Conservation (phyloP, 2,329 filamentous ascomycete genomes). For the Chaetomiaceae sp. region DNA sequence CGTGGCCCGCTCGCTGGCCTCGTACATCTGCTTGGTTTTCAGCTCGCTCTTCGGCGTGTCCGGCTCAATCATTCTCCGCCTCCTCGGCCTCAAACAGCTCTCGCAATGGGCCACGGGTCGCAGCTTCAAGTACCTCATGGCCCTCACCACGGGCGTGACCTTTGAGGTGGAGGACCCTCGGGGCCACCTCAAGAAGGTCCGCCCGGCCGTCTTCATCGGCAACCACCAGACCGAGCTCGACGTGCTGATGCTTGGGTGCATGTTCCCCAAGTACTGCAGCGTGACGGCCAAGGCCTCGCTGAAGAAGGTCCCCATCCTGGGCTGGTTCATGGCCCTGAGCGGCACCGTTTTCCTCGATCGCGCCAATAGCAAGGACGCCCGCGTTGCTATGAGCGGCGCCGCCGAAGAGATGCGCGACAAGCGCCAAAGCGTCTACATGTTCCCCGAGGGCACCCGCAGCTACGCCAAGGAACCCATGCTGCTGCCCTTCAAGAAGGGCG, state of each 20-base stretch:
- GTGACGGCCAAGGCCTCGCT: conserved; percentile 89
- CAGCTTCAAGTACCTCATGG: conserved; percentile 76
- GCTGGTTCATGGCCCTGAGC: conserved; percentile 88
- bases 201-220: conserved; percentile 85
- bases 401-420: conserved; percentile 71
- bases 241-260: conserved; percentile 79
- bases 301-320: conserved; percentile 74
- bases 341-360: conserved; percentile 96
- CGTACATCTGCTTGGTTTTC: conserved; percentile 58
- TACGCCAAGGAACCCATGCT: conserved; percentile 77
- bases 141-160: conserved; percentile 66
- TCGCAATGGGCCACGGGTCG: conserved; percentile 82
- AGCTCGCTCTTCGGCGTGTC: conserved; percentile 70
- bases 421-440: conserved; percentile 77
- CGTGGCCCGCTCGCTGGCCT: conserved; percentile 62
- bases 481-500: conserved; percentile 98
- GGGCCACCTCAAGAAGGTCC: conserved; percentile 56
- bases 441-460: conserved; percentile 88
- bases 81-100: conserved; percentile 67
- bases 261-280: conserved; percentile 88
- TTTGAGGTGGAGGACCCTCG: conserved; percentile 70
- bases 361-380: conserved; percentile 73
- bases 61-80: conserved; percentile 65
- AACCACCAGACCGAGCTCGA: conserved; percentile 98
- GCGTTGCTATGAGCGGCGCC: conserved; percentile 80